Evolutionary conservation across 2,329 filamentous ascomycete genomes (phyloP).

Genomic region (Pseudogymnoascus sp.): DNA sequence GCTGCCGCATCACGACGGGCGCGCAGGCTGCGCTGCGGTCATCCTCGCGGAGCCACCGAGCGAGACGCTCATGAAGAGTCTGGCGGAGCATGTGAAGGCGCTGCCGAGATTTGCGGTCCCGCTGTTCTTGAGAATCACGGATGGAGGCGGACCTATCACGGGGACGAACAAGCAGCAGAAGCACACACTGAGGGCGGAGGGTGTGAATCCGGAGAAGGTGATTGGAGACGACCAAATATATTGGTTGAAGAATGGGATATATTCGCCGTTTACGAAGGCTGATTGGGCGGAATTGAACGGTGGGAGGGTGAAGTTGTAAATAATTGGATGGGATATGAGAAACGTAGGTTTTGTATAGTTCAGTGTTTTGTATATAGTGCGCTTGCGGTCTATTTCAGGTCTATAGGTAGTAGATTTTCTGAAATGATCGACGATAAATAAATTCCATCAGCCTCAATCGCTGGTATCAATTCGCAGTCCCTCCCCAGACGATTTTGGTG

Average conservation of each 20-base stretch:
- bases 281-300: slow-evolving; percentile 64
- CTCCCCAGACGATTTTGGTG: neutral
- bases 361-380: neutral
- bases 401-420: neutral
- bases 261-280: slow-evolving; percentile 56
- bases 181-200: slow-evolving; percentile 60
- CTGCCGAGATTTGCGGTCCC: slow-evolving; percentile 72
- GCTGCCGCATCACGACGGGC: slow-evolving; percentile 73
- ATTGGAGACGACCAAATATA: slow-evolving; percentile 41
- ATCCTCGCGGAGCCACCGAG: slow-evolving; percentile 45
- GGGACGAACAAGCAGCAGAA: slow-evolving; percentile 91
- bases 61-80: slow-evolving; percentile 43
- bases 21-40: slow-evolving; percentile 74
- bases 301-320: slow-evolving; percentile 64
- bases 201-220: slow-evolving; percentile 59
- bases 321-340: neutral
- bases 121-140: slow-evolving; percentile 65
- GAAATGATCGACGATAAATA: neutral
- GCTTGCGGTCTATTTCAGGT: neutral
- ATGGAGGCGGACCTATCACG: slow-evolving; percentile 53
- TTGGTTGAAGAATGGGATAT: slow-evolving; percentile 54
- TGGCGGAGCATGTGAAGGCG: slow-evolving; percentile 52
- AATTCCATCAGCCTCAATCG: neutral
- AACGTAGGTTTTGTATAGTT: neutral
- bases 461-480: neutral